Evolutionary conservation across 345 rosid species (phyloP), one percentile per base, ranked within the genome.

Genomic region (Arabidopsis arenosa): DNA sequence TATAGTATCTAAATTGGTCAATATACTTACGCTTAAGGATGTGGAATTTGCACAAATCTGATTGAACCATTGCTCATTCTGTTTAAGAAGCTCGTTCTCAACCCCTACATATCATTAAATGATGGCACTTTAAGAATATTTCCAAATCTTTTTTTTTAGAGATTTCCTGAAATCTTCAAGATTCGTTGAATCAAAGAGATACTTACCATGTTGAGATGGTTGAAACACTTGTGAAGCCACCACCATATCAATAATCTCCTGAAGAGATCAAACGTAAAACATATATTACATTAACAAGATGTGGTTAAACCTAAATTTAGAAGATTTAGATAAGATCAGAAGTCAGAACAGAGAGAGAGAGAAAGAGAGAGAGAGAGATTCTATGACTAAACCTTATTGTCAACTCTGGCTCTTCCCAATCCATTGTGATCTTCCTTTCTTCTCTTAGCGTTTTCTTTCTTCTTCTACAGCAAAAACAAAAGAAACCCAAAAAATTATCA

Each of bases 371-470:
- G 3, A n/a, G 48, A 15, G 28, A 73, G 5, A 23, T 40, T 43
- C 0, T 17, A 18, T 35, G 17, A 65, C 21, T 39, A 4, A 74
- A 93, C 95, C 91, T 89, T 86, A 74, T 78, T 86, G 56, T 91
- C 92, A 66, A 37, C 41, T 79, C 84, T 88, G 75, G 52, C 79
- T 84, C 77, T 89, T 80, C 85, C 85, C 14, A 75, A 53, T 41
- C 76, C 76, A 72, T 70, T 82, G 43, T 74, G 83, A 9, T 89
- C 90, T 58, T 89, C 86, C 72, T 87, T 93, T 81, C 89, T 89
- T 74, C 88, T 84, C 89, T 91, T 93, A 79, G 84, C 74, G 47
- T 39, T 82, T 75, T 23, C 26, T 23, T 87, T 93, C 55, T 89
- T 91, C 73, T 79, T 88, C 93, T 91, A 85, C 61, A 21, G 45